Conservation (phyloP, 306 rosid genomes). For the Psophocarpus tetragonolobus region DNA sequence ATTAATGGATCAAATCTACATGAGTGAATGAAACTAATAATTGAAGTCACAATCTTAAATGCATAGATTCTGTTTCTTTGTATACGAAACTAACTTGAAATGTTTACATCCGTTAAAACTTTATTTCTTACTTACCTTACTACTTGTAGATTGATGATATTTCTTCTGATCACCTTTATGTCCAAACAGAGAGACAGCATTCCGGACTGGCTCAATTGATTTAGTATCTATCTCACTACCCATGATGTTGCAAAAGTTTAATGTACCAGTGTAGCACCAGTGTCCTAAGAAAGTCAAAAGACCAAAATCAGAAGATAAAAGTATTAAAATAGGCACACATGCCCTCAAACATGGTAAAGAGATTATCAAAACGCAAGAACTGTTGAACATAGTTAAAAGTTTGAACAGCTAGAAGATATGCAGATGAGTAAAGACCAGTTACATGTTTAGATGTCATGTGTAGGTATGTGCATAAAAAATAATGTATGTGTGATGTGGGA, state of each 20-base stretch:
- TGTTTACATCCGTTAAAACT: not conserved
- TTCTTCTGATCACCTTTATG: constrained; percentile 59
- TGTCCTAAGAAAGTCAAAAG: constrained; percentile 19
- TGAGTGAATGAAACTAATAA: not conserved
- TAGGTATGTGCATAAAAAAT: not conserved
- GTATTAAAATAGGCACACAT: not conserved
- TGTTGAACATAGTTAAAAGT: not conserved
- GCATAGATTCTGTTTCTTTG: not conserved
- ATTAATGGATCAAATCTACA: not conserved
- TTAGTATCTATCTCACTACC: constrained; percentile 83
- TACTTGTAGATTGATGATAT: constrained; percentile 27
- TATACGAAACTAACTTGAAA: not conserved
- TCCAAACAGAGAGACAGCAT: constrained; percentile 64
- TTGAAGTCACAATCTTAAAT: not conserved
- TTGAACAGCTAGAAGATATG: not conserved
- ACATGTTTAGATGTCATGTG: not conserved
- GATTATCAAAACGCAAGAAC: not conserved
- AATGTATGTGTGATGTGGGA: not conserved
- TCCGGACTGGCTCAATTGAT: constrained; percentile 74
- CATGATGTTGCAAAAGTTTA: constrained; percentile 42
- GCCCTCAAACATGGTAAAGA: not conserved
- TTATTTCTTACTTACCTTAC: constrained; percentile 42
- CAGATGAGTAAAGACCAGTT: not conserved
- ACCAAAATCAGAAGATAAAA: not conserved
- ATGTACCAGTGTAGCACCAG: not conserved